Evolutionary conservation across 2,329 filamentous ascomycete species (phyloP).

Genomic region (Colletotrichum camelliae): DNA sequence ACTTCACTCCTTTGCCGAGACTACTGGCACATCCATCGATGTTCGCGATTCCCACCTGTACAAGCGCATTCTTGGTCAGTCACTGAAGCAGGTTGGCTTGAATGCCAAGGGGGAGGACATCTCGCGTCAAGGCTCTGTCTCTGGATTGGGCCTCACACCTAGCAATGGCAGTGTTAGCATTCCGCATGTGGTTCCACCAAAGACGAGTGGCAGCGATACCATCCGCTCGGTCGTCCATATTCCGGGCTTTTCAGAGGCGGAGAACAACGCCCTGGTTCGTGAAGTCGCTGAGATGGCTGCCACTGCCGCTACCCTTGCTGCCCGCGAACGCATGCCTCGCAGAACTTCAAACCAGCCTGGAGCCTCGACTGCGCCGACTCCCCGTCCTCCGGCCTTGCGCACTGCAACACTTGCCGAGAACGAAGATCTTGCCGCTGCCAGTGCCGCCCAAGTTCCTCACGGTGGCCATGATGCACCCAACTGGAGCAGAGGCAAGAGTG

Average conservation of each 20-base stretch:
- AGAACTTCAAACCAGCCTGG: conserved; percentile 39
- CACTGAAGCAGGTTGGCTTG: conserved; percentile 82
- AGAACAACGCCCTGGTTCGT: conserved; percentile 81
- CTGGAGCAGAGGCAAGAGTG: conserved; percentile 92
- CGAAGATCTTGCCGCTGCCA: conserved; percentile 46
- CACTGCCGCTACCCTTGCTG: conserved; percentile 85
- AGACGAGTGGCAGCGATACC: conserved; percentile 50
- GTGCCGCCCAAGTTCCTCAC: conserved; percentile 41
- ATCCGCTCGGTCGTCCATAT: conserved; percentile 55
- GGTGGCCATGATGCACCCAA: conserved; percentile 98
- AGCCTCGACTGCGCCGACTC: conserved; percentile 39
- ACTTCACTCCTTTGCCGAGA: conserved; percentile 45
- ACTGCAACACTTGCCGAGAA: conserved; percentile 46
- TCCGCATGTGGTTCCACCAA: conserved; percentile 80
- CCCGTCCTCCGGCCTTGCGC: conserved; percentile 45
- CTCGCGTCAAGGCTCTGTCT: conserved; percentile 42
- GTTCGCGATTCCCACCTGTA: conserved; percentile 90
- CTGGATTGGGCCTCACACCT: conserved; percentile 13
- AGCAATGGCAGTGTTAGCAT: conserved; percentile 54
- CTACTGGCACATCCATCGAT: conserved; percentile 58
- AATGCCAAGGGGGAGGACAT: conserved; percentile 55
- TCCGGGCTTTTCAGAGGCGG: conserved; percentile 78
- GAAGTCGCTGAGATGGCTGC: conserved; percentile 95
- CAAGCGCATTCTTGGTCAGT: conserved; percentile 91
- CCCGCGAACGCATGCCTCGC: conserved; percentile 66